A percentile compares a stretch with the other conserved stretches of the same genome.
Conservation (phyloP, 2,329 filamentous ascomycete species). For the Trichophyton benhamiae region DNA sequence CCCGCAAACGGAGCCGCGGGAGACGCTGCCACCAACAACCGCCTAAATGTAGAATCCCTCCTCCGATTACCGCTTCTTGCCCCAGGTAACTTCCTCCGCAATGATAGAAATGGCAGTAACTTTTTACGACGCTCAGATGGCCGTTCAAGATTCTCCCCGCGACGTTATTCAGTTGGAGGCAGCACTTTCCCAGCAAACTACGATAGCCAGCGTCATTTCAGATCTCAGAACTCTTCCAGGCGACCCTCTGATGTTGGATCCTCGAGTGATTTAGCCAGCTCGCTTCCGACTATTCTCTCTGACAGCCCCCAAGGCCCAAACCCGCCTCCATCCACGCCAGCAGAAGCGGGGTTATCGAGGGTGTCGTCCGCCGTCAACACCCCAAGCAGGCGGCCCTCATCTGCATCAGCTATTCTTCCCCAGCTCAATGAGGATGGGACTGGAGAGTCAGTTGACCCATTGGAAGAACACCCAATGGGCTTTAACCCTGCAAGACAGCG, state of each 20-base stretch:
- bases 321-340: slow-evolving; percentile 52
- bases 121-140: slow-evolving; percentile 43
- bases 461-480: slow-evolving; percentile 31
- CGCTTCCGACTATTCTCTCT: slow-evolving; percentile 36
- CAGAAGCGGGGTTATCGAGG: slow-evolving; percentile 45
- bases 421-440: slow-evolving; percentile 29
- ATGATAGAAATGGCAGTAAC: slow-evolving; percentile 36
- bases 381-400: slow-evolving; percentile 36
- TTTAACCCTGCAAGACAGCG: slow-evolving; percentile 39
- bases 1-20: slow-evolving; percentile 37
- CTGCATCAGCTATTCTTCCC: slow-evolving; percentile 34
- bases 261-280: slow-evolving; percentile 21
- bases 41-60: slow-evolving; percentile 26
- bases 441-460: slow-evolving; percentile 27
- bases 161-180: slow-evolving; percentile 43
- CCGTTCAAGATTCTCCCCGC: slow-evolving; percentile 42
- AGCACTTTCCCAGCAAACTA: slow-evolving; percentile 37
- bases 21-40: slow-evolving; percentile 29
- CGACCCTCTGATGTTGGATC: slow-evolving; percentile 23
- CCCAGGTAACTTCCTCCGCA: slow-evolving; percentile 31
- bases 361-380: slow-evolving; percentile 43
- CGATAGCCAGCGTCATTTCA: slow-evolving; percentile 43
- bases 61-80: slow-evolving; percentile 35
- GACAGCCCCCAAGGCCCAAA: slow-evolving; percentile 47
- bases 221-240: slow-evolving; percentile 24